phyloP scores from a whole-genome alignment of 495 filamentous ascomycete genomes.

The Trichoderma gamsii region DNA sequence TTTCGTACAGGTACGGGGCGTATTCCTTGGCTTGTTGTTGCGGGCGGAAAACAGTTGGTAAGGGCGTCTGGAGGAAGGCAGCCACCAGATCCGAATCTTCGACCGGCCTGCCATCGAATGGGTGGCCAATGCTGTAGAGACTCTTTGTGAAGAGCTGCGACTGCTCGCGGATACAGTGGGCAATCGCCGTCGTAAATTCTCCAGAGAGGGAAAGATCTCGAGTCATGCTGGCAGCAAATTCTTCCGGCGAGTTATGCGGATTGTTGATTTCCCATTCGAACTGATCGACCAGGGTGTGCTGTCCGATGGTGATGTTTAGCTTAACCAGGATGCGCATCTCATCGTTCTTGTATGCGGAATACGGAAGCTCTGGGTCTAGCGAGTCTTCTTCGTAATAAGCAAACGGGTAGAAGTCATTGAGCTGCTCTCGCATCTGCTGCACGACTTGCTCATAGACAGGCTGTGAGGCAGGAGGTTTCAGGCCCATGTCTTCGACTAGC shows the following conservation, averaged over 20 bases:
- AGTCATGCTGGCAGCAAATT: constrained; percentile 85
- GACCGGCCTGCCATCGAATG: constrained; percentile 88
- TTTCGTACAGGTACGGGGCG: constrained; percentile 85
- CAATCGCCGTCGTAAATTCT: constrained; percentile 95
- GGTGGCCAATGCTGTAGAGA: constrained; percentile 86
- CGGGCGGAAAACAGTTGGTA: constrained; percentile 76
- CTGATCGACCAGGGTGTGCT: constrained; percentile 89
- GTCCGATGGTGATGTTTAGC: constrained; percentile 94
- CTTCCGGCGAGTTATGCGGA: constrained; percentile 82
- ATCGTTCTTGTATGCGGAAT: constrained; percentile 93
- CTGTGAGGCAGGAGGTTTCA: constrained; percentile 58
- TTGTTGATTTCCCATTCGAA: constrained; percentile 99
- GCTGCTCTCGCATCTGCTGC: constrained; percentile 78
- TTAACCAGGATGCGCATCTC: constrained; percentile 96
- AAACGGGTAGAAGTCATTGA: constrained; percentile 88
- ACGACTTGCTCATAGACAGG: constrained; percentile 71
- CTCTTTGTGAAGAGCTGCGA: constrained; percentile 88
- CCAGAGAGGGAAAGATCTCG: constrained; percentile 86
- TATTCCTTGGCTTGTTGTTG: constrained; percentile 89
- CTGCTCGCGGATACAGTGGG: constrained; percentile 94
- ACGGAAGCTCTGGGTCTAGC: constrained; percentile 82
- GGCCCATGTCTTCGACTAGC: constrained; percentile 83
- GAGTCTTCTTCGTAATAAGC: constrained; percentile 84
- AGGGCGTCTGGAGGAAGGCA: constrained; percentile 79
- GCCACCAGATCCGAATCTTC: constrained; percentile 83